Evolutionary conservation across 2,329 filamentous ascomycete species (phyloP).

Genomic region (Fusarium liriodendri): DNA sequence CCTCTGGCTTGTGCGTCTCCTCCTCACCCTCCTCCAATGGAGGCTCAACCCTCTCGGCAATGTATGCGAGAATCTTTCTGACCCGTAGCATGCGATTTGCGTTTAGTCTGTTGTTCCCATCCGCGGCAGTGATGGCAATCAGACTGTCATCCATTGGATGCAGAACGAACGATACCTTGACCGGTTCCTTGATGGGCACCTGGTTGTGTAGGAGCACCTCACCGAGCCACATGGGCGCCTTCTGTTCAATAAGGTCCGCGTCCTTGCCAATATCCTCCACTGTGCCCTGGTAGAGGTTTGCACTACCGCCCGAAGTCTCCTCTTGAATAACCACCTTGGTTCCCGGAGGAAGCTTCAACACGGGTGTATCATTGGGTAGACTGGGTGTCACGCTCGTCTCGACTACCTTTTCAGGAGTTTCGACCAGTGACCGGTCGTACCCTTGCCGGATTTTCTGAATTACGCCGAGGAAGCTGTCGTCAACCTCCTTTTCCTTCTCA

Average conservation of each 20-base stretch:
- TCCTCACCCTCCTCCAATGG: conserved; percentile 69
- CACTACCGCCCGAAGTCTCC: conserved; percentile 74
- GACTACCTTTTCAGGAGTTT: conserved; percentile 64
- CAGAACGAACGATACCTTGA: conserved; percentile 95
- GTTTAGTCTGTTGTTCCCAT: conserved; percentile 91
- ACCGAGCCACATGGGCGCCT: conserved; percentile 90
- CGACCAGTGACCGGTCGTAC: conserved; percentile 75
- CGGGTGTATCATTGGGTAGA: conserved; percentile 78
- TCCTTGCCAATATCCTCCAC: conserved; percentile 82
- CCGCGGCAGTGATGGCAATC: conserved; percentile 77
- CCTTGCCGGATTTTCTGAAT: conserved; percentile 78
- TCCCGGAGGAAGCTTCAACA: conserved; percentile 76
- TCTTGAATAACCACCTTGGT: conserved; percentile 78
- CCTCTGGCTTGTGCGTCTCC: conserved; percentile 79
- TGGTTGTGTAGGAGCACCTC: conserved; percentile 87
- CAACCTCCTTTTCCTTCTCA: conserved; percentile 78
- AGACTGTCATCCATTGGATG: conserved; percentile 78
- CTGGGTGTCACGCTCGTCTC: conserved; percentile 76
- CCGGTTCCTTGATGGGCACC: conserved; percentile 86
- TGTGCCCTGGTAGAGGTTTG: conserved; percentile 91
- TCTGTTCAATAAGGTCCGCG: conserved; percentile 85
- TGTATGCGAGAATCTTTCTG: conserved; percentile 92
- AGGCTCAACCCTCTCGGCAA: conserved; percentile 90
- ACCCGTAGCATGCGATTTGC: conserved; percentile 97
- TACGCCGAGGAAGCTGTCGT: conserved; percentile 79